Percentiles rank a stretch among this genome's conserved stretches.
Evolutionary conservation across 176 grass and related monocot species (phyloP).

Genomic region (Carex parvula): DNA sequence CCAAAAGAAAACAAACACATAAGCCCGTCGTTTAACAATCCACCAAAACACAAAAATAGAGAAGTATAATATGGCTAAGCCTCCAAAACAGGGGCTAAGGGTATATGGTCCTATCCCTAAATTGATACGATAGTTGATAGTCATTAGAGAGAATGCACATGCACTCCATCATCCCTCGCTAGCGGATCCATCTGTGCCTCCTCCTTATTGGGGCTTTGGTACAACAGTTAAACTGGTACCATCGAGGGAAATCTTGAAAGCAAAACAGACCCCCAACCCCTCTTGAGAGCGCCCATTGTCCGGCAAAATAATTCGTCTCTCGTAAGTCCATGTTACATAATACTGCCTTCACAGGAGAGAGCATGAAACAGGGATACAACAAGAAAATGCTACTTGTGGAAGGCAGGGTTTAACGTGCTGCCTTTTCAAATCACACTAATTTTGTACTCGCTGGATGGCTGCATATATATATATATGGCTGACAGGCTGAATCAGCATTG

Average conservation of each 20-base stretch:
- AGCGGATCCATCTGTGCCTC: too few species aligned
- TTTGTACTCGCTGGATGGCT: neutral
- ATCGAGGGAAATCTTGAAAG: neutral
- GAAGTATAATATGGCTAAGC: too few species aligned
- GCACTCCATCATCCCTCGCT: too few species aligned
- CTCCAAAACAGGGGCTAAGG: too few species aligned
- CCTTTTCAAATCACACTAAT: neutral
- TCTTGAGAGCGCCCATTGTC: neutral
- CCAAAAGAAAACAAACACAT: too few species aligned
- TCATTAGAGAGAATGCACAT: too few species aligned
- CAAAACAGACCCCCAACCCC: neutral
- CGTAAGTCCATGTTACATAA: neutral
- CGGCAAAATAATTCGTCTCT: neutral
- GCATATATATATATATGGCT: neutral
- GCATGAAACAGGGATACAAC: neutral
- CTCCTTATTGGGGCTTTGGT: too few species aligned
- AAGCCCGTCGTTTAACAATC: too few species aligned
- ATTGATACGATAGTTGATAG: too few species aligned
- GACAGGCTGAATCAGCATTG: neutral
- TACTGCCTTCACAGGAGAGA: neutral
- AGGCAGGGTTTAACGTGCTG: neutral
- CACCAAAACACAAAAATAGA: too few species aligned
- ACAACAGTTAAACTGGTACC: neutral
- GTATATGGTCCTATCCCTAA: too few species aligned
- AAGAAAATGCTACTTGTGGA: neutral